phyloP scores from a whole-genome alignment of 2,329 filamentous ascomycete genomes.

The Cladobotryum mycophilum region DNA sequence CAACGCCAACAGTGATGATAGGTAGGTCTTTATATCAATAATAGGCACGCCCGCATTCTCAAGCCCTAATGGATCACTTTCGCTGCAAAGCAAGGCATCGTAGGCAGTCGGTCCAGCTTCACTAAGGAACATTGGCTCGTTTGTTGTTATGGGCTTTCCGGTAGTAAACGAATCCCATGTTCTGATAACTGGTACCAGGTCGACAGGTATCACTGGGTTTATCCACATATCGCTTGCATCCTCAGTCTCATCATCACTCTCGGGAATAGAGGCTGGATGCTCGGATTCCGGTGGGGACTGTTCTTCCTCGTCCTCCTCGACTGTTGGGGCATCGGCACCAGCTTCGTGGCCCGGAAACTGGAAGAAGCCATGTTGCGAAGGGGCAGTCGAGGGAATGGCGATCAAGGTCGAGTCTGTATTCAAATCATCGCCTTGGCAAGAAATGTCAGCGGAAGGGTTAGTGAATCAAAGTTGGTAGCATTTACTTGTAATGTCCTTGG shows the following conservation, averaged over 20 bases:
- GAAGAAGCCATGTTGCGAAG: slow-evolving; percentile 34
- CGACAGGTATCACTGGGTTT: slow-evolving; percentile 25
- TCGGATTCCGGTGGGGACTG: background rate
- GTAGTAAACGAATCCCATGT: slow-evolving; percentile 66
- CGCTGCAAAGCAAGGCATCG: slow-evolving; percentile 51
- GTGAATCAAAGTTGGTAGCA: slow-evolving; percentile 3
- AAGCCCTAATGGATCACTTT: slow-evolving; percentile 34
- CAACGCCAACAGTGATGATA: slow-evolving; percentile 56
- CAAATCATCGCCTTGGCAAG: background rate
- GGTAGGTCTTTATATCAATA: slow-evolving; percentile 44
- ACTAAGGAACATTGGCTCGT: slow-evolving; percentile 52
- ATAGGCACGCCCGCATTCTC: slow-evolving; percentile 34
- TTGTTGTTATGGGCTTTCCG: slow-evolving; percentile 22
- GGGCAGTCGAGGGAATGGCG: background rate
- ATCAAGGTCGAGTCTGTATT: background rate
- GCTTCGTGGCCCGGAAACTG: slow-evolving; percentile 25
- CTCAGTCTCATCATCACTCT: slow-evolving; percentile 7
- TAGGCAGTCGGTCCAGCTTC: slow-evolving; percentile 62
- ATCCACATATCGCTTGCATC: slow-evolving; percentile 39
- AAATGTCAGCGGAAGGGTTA: slow-evolving; percentile 1
- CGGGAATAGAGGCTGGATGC: background rate
- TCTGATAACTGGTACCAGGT: slow-evolving; percentile 40
- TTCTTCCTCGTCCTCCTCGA: background rate
- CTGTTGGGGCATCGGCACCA: slow-evolving; percentile 9
- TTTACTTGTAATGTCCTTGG: slow-evolving; percentile 30